Percentiles rank a stretch among this genome's conserved stretches.
Conservation (phyloP, 2,329 filamentous ascomycete species). For the Botrytis hyacinthi region DNA sequence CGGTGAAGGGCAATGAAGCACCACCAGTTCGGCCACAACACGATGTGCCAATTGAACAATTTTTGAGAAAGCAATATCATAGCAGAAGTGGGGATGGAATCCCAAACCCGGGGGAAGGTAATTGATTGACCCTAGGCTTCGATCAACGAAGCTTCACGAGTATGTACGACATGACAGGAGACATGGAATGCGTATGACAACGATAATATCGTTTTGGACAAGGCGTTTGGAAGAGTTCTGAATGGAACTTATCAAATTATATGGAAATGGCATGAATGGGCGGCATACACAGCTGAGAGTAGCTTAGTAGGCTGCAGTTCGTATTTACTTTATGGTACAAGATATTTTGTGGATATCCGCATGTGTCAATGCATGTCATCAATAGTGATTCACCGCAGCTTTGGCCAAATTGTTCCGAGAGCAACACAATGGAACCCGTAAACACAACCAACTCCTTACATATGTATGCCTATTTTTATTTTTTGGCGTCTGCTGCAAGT, state of each 20-base stretch:
- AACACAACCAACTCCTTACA: background rate
- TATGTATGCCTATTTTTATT: background rate
- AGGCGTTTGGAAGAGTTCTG: slow-evolving; percentile 7
- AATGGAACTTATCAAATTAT: slow-evolving; percentile 10
- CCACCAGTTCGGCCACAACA: slow-evolving; percentile 33
- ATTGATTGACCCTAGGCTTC: background rate
- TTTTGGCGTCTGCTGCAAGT: background rate
- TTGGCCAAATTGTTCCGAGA: background rate
- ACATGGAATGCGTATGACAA: background rate
- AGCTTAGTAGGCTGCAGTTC: background rate
- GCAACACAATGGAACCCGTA: background rate
- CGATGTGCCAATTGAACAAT: slow-evolving; percentile 38
- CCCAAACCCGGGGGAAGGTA: slow-evolving; percentile 20
- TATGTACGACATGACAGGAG: background rate
- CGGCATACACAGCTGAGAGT: slow-evolving; percentile 13
- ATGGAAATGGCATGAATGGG: slow-evolving; percentile 1
- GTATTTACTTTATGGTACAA: background rate
- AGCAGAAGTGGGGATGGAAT: slow-evolving; percentile 31
- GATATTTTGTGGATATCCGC: background rate
- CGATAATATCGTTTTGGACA: background rate
- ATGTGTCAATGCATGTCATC: slow-evolving; percentile 2
- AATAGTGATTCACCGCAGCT: background rate
- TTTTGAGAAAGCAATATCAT: slow-evolving; percentile 35
- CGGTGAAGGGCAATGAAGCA: slow-evolving; percentile 5
- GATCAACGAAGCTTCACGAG: background rate